These are phyloP conservation scores for Plasmodium gallinaceum DNA, from an alignment of 169 alveolate genomes.

Conservation along the genomic window DNA sequence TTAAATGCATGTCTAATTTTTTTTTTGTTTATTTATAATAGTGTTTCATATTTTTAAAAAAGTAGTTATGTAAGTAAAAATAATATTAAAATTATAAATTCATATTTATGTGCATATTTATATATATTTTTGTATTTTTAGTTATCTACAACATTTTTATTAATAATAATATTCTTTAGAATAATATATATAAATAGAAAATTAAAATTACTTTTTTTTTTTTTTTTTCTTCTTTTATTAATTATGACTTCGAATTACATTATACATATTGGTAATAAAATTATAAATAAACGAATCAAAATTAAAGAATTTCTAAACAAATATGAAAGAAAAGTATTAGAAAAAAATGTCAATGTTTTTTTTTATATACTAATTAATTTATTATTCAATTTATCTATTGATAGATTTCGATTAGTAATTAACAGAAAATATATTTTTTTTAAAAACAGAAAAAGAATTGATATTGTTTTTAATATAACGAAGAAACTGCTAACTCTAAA, in stretches of 20 bases:
- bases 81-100: no score
- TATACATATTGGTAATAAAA: constrained; percentile 51
- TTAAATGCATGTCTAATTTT: background rate
- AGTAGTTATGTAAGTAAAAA: no score
- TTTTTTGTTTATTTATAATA: background rate
- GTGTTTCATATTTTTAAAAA: no score
- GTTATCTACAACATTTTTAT: background rate
- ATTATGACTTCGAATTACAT: constrained; percentile 68
- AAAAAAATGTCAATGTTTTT: constrained; percentile 54
- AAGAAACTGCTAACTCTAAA: constrained; percentile 33
- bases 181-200: background rate
- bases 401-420: constrained; percentile 55
- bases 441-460: constrained; percentile 39
- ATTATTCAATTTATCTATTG: constrained; percentile 49
- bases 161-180: no score
- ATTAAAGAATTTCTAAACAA: constrained; percentile 41
- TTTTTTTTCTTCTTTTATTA: background rate
- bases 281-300: constrained; percentile 41
- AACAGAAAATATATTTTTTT: constrained; percentile 63
- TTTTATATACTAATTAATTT: constrained; percentile 59
- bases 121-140: no score
- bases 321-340: constrained; percentile 47
- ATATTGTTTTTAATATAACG: constrained; percentile 42
- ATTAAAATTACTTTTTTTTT: constrained; percentile 2
- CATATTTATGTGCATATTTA: no score